A percentile compares a stretch with the other conserved stretches of the same genome.
phyloP scores from a whole-genome alignment of 805 yeast genomes.

The Sugiyamaella qingdaonensis region DNA sequence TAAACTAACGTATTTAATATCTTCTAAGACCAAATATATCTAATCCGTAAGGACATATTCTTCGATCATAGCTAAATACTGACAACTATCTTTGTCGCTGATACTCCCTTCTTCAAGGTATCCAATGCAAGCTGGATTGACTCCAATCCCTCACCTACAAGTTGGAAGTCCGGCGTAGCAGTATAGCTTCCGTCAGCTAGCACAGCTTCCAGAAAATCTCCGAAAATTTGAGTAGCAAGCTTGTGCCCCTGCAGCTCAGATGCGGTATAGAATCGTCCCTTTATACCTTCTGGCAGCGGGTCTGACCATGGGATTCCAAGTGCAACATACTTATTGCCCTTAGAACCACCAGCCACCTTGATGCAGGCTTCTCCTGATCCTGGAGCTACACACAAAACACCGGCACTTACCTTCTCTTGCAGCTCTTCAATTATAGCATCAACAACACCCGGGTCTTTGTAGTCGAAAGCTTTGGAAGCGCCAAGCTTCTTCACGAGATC shows the following conservation, averaged over 20 bases:
- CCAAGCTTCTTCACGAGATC: constrained; percentile 41
- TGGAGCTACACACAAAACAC: neutral
- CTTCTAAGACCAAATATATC: no score
- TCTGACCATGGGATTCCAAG: neutral
- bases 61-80: neutral
- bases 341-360: neutral
- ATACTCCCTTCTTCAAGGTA: neutral
- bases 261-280: neutral
- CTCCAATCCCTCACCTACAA: constrained; percentile 4
- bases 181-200: neutral
- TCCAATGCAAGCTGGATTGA: neutral
- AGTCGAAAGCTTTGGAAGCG: constrained; percentile 30
- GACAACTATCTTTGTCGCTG: constrained; percentile 7
- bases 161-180: neutral
- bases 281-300: neutral
- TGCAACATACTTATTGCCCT: neutral
- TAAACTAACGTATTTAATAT: no score
- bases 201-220: neutral
- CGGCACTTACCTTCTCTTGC: neutral
- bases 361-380: neutral
- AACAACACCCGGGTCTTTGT: neutral
- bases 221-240: neutral
- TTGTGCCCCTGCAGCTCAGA: neutral
- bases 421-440: neutral
- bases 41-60: no score